Conservation (phyloP, 176 grass and related monocot genomes). For the Oryza rufipogon region DNA sequence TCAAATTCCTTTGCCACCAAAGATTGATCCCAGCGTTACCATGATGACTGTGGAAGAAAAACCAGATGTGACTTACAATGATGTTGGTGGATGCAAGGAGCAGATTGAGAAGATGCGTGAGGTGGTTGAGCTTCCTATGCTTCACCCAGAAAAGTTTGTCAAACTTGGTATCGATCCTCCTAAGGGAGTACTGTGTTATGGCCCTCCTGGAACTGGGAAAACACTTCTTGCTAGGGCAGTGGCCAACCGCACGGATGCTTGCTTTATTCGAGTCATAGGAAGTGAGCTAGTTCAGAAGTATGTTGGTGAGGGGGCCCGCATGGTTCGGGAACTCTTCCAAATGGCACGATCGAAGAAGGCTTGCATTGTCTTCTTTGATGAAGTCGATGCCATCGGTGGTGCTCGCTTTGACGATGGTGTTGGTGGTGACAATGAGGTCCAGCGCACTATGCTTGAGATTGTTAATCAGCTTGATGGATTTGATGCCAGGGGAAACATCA, state of each 20-base stretch:
- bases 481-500: slow-evolving; percentile 80
- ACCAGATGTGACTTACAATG: slow-evolving; percentile 78
- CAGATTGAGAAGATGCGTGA: slow-evolving; percentile 85
- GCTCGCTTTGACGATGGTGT: slow-evolving; percentile 73
- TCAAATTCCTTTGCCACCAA: slow-evolving; percentile 76
- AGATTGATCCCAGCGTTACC: slow-evolving; percentile 83
- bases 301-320: slow-evolving; percentile 63
- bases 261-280: slow-evolving; percentile 77
- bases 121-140: slow-evolving; percentile 81
- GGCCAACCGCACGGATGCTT: slow-evolving; percentile 75
- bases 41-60: slow-evolving; percentile 93
- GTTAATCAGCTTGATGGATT: slow-evolving; percentile 86
- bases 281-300: slow-evolving; percentile 83
- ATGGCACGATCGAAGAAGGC: slow-evolving; percentile 86
- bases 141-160: slow-evolving; percentile 81
- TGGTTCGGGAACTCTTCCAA: slow-evolving; percentile 75
- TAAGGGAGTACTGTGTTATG: slow-evolving; percentile 75
- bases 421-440: slow-evolving; percentile 75
- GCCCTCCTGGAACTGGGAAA: slow-evolving; percentile 74
- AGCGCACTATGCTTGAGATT: slow-evolving; percentile 82
- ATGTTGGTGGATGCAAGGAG: slow-evolving; percentile 83
- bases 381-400: slow-evolving; percentile 80
- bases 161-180: slow-evolving; percentile 79
- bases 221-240: slow-evolving; percentile 74
- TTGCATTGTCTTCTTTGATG: slow-evolving; percentile 85